phyloP scores from a whole-genome alignment of 2,329 filamentous ascomycete species.

The Pestalotiopsis sp. region DNA sequence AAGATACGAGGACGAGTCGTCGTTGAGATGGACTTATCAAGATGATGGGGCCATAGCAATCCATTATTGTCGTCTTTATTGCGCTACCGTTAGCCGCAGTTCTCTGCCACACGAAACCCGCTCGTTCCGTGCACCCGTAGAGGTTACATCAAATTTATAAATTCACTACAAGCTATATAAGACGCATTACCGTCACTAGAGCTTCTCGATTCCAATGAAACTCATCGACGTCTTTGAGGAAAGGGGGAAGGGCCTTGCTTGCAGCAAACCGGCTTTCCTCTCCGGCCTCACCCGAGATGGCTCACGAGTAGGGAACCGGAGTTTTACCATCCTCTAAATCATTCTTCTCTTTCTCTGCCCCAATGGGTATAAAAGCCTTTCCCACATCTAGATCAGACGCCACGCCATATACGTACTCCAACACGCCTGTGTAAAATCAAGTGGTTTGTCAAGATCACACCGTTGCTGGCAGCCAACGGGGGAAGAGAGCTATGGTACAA shows the following conservation, averaged over 20 bases:
- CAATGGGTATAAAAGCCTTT: background rate
- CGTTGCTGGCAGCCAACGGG: background rate
- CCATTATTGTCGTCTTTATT: too few species aligned
- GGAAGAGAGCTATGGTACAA: background rate
- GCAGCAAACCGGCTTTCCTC: background rate
- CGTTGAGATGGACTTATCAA: background rate
- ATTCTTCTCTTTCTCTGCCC: background rate
- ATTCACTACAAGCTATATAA: background rate
- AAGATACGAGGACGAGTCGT: background rate
- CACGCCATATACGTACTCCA: slow-evolving; percentile 4
- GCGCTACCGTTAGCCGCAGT: too few species aligned
- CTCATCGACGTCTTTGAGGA: background rate
- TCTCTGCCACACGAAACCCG: too few species aligned
- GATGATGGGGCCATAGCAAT: too few species aligned
- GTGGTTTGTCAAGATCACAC: background rate
- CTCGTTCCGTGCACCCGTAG: background rate
- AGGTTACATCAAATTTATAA: background rate
- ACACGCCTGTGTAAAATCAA: background rate
- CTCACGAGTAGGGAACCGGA: background rate
- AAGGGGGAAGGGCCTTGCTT: background rate
- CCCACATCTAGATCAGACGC: background rate
- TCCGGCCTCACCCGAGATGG: background rate
- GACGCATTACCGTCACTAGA: background rate
- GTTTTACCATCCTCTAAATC: background rate
- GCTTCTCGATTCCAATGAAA: background rate